Evolutionary conservation across 129 eudicot species (phyloP), one percentile per base, ranked within the genome.

Genomic region (Tanacetum coccineum): DNA sequence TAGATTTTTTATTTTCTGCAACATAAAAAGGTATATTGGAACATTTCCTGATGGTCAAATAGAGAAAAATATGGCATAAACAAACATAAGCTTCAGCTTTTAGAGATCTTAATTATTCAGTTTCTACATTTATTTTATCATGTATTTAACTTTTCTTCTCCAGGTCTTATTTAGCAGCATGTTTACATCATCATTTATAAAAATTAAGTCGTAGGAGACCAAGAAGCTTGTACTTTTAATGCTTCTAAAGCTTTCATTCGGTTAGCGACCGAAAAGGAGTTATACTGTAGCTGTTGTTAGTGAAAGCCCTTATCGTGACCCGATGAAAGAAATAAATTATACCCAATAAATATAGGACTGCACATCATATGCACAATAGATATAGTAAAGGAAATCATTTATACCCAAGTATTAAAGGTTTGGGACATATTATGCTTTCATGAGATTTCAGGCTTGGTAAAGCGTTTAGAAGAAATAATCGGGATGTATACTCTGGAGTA

Each of bases 91-190:
- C 9, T 28, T 55, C 59, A 18, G 67, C 59, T 64, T n/a, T 56
- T 36, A 56, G 32, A 58, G 6, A 56, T 48, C 21, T 22, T 64
- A 32, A 32, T 7, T 32, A 17, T 59, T 67, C n/a, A 32, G 28
- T 42, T 15, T n/a, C 11, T 32, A 8, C 66, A 19, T 13, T 20
- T 66, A 45, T n/a, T 6, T 66, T 30, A 47, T 19, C 62, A 49
- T 39, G 69, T 4, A n/a, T 22, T 22, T 13, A 59, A 60, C 45
- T 39, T 60, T 28, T 20, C 48, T 17, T 51, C 49, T 28, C n/a
- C 84, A 90, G 97, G 85, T 90, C 48, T n/a, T 82, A 11, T 90
- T 87, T 60, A 90, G 97, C 77, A 84, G 80, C 46, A 82, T 64
- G 68, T 90, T 90, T 70, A 66, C 79, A 13, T 62, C 68, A 39